These are phyloP conservation scores for Phytophthora sansomeana DNA, from an alignment of 352 stramenopile genomes.

Conservation along the genomic window DNA sequence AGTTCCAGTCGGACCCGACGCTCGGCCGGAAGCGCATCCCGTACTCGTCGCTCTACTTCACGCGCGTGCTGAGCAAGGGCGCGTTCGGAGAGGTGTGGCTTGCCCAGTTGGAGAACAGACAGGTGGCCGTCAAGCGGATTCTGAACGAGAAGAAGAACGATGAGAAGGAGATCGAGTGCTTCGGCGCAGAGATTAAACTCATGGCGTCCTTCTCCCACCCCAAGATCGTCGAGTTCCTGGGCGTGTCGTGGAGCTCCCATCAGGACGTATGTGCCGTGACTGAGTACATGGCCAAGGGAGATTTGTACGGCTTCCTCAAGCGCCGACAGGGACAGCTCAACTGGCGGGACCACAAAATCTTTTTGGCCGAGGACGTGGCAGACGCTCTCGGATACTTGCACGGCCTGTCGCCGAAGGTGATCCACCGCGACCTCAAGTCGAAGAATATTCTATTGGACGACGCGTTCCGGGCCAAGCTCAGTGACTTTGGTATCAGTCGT, in stretches of 20 bases:
- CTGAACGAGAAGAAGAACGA: slow-evolving; percentile 85
- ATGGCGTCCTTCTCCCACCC: slow-evolving; percentile 84
- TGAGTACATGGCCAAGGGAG: slow-evolving; percentile 85
- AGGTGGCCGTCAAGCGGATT: slow-evolving; percentile 87
- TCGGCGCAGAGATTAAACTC: slow-evolving; percentile 86
- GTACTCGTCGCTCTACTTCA: slow-evolving; percentile 83
- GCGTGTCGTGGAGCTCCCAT: slow-evolving; percentile 76
- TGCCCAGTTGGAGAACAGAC: slow-evolving; percentile 75
- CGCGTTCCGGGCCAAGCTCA: slow-evolving; percentile 68
- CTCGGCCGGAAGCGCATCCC: slow-evolving; percentile 64
- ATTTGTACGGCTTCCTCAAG: slow-evolving; percentile 81
- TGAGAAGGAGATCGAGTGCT: slow-evolving; percentile 87
- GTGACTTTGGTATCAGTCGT: slow-evolving; percentile 82
- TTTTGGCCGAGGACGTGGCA: slow-evolving; percentile 75
- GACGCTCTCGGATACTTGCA: slow-evolving; percentile 81
- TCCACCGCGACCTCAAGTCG: slow-evolving; percentile 83
- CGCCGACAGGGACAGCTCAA: slow-evolving; percentile 70
- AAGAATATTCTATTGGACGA: slow-evolving; percentile 83
- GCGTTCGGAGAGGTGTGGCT: slow-evolving; percentile 91
- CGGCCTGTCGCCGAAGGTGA: slow-evolving; percentile 75
- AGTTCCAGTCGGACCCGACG: slow-evolving; percentile 71
- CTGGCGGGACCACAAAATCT: slow-evolving; percentile 80
- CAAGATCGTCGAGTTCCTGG: slow-evolving; percentile 87
- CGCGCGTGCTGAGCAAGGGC: slow-evolving; percentile 84
- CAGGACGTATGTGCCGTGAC: slow-evolving; percentile 80